phyloP scores from a whole-genome alignment of 371 early-diverging fungal genomes.

The Umbelopsis sp. region DNA sequence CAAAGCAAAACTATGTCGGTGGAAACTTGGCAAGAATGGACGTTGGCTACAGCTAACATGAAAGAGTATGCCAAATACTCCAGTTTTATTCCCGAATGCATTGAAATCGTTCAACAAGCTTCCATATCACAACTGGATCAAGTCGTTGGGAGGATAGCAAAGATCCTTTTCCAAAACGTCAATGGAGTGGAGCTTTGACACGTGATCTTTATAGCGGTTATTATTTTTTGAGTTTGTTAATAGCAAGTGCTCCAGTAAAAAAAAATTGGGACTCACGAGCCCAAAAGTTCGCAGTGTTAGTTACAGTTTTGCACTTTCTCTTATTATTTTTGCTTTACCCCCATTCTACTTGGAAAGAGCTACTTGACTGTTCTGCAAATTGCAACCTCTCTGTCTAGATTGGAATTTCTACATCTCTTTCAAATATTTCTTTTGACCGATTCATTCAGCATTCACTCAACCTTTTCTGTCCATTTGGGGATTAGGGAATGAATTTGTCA shows the following conservation, averaged over 20 bases:
- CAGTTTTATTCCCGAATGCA: not conserved
- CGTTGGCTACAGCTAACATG: not conserved
- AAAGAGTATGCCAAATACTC: conserved; percentile 5
- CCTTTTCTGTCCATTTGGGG: not conserved
- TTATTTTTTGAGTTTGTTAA: too few species aligned
- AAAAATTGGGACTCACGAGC: conserved; percentile 1
- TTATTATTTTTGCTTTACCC: not conserved
- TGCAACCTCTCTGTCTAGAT: too few species aligned
- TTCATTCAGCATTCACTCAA: not conserved
- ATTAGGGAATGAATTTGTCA: conserved; percentile 18
- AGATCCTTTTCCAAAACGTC: not conserved
- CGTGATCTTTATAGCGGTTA: too few species aligned
- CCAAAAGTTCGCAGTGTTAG: not conserved
- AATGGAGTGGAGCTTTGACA: too few species aligned
- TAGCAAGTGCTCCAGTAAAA: not conserved
- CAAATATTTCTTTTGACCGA: not conserved
- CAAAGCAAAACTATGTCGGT: not conserved
- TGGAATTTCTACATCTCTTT: not conserved
- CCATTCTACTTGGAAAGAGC: not conserved
- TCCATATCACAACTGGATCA: not conserved
- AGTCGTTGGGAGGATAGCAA: conserved; percentile 5
- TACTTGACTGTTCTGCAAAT: not conserved
- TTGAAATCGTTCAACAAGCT: not conserved
- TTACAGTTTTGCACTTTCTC: not conserved
- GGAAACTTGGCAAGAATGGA: conserved; percentile 6